Evolutionary conservation across 164 flowering plant species (phyloP), one percentile per base, ranked within the genome.

Genomic region (Vitis labrusca): DNA sequence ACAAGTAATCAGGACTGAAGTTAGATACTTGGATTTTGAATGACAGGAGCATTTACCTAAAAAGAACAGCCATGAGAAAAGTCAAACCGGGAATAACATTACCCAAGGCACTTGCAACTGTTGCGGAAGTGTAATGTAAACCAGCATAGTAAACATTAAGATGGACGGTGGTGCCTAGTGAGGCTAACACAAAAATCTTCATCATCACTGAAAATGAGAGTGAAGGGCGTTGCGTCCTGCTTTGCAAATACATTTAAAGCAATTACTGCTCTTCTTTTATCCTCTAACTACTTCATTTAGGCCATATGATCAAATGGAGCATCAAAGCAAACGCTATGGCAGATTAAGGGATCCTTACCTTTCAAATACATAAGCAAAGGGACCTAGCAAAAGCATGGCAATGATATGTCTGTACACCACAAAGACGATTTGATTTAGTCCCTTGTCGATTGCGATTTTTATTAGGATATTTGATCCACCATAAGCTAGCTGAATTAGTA

Each of bases 351-450:
- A 7, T 2, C 50, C 14, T 67, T 50, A 84, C 85, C 82, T 81
- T 72, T 83, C 86, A 10, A 82, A 67, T 4, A 76, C 63, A 73
- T 81, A 86, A 12, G 90, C 88, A 23, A 83, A 55, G 16, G 85
- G 85, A 1, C 68, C 86, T 52, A 86, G 67, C 11, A 84, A 44
- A 55, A 81, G 8, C 67, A 78, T 51, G 58, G 80, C 85, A 17
- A 86, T 73, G 13, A 84, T 13, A 66, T 86, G 86, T 3, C 90
- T 71, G 50, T 81, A 84, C 9, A 81, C 76, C 9, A 80, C 67
- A 49, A 84, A 79, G 30, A 77, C 85, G 1, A 83, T 19, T 37
- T 56, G 79, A 71, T 77, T 80, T 49, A 83, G 69, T 23, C 86
- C 86, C 60, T 59, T 73, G 3, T 80, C 75, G 2, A 85, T 66